Conservation (phyloP, 1,284 basidiomycete species). For the Vanrija pseudolonga region DNA sequence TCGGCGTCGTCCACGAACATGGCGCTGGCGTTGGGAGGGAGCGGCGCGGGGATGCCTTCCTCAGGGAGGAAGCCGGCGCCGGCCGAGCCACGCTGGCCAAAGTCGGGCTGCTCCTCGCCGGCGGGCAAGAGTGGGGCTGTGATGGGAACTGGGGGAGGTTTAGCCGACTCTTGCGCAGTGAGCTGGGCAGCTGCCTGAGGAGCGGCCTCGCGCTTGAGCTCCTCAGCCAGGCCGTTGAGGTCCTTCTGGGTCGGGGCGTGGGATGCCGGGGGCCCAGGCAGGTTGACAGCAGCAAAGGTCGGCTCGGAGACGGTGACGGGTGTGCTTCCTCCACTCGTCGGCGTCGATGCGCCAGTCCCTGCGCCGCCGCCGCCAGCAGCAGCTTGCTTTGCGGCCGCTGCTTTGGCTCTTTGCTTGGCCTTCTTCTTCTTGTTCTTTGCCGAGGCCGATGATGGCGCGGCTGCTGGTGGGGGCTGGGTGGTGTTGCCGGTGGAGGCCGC, state of each 20-base stretch:
- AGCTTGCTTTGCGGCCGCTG: not conserved
- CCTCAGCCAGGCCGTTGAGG: no score
- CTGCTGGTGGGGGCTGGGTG: not conserved
- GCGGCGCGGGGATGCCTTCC: constrained; percentile 4
- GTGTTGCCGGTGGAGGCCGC: not conserved
- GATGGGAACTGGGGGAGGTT: no score
- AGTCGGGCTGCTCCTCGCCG: constrained; percentile 11
- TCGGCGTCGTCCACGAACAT: constrained; percentile 11
- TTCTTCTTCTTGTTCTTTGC: constrained; percentile 23
- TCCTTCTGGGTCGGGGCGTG: not conserved
- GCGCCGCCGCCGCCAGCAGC: not conserved
- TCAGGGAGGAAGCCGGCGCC: not conserved
- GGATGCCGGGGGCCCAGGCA: not conserved
- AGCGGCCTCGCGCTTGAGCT: no score
- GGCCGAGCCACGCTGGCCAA: constrained; percentile 4
- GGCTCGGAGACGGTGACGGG: not conserved
- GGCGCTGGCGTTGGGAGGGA: constrained; percentile 6
- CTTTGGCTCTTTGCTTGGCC: constrained; percentile 9
- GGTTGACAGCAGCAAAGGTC: not conserved
- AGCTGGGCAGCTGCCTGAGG: no score
- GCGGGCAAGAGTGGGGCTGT: not conserved
- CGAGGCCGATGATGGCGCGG: not conserved
- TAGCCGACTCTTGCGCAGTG: no score
- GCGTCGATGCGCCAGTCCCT: not conserved
- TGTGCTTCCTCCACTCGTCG: no score